Evolutionary conservation across 2,329 filamentous ascomycete species (phyloP).

Genomic region (Ophiostoma montium): DNA sequence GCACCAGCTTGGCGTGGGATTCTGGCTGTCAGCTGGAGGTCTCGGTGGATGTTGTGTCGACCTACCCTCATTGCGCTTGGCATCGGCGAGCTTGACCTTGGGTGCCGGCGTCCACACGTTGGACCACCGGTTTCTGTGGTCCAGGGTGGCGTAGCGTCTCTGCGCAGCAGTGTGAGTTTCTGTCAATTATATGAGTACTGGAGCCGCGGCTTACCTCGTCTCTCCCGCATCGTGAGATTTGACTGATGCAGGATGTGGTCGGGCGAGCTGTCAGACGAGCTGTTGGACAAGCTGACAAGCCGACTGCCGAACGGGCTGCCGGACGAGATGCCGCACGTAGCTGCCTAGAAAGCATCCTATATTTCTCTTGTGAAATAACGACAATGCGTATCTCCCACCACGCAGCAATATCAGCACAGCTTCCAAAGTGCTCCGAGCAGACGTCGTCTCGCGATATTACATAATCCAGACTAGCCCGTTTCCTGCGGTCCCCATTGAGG

Average conservation of each 20-base stretch:
- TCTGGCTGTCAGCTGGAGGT: constrained; percentile 33
- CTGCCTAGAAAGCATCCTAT: not conserved
- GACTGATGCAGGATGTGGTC: not conserved
- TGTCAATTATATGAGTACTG: too few relatives aligned
- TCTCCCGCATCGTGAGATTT: not conserved
- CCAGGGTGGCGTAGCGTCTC: constrained; percentile 12
- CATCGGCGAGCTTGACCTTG: constrained; percentile 36
- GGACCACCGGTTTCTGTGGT: constrained; percentile 40
- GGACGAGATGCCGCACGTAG: not conserved
- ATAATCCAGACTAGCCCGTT: not conserved
- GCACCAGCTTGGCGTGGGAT: constrained; percentile 51
- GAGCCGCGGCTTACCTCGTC: not conserved
- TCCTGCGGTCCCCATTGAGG: not conserved
- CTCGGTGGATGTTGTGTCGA: too few relatives aligned
- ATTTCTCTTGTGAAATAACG: too few relatives aligned
- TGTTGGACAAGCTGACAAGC: not conserved
- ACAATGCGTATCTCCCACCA: too few relatives aligned
- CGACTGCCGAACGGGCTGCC: not conserved
- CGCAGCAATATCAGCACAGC: too few relatives aligned
- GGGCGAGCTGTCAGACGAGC: not conserved
- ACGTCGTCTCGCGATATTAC: not conserved
- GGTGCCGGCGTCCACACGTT: constrained; percentile 69
- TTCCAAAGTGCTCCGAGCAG: not conserved
- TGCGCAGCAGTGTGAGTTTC: too few relatives aligned
- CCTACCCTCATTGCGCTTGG: constrained; percentile 39